These are phyloP conservation scores for Crithidia expoeki DNA, from an alignment of 208 protist species.

Conservation along the genomic window DNA sequence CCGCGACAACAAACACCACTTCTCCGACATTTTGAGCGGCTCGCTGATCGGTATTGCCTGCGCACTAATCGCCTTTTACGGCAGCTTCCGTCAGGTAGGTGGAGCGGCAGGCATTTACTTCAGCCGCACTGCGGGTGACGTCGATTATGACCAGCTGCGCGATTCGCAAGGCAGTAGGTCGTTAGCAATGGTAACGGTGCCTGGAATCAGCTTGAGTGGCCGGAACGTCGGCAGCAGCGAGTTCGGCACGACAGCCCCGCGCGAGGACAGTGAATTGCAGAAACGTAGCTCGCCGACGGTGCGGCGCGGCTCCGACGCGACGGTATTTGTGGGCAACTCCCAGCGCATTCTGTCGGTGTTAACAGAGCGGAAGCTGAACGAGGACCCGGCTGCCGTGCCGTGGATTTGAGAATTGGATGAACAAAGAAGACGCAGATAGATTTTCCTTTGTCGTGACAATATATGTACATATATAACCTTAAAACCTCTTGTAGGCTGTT, in stretches of 20 bases:
- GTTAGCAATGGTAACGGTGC: neutral
- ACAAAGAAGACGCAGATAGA: neutral
- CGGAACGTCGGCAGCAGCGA: neutral
- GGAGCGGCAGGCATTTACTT: slow-evolving; percentile 44
- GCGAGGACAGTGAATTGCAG: slow-evolving; percentile 5
- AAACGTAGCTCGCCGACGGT: slow-evolving; percentile 3
- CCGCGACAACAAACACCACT: slow-evolving; percentile 87
- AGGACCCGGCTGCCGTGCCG: slow-evolving; percentile 39
- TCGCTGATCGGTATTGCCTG: slow-evolving; percentile 61
- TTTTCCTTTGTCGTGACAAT: neutral
- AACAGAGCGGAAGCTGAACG: slow-evolving; percentile 48
- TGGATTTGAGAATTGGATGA: slow-evolving; percentile 37
- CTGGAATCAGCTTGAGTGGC: neutral
- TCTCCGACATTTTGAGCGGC: slow-evolving; percentile 82
- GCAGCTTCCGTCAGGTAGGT: slow-evolving; percentile 45
- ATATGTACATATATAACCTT: slow-evolving; percentile 25
- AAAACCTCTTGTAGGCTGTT: too few species aligned
- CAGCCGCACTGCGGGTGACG: slow-evolving; percentile 35
- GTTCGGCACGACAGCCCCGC: neutral
- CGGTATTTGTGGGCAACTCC: slow-evolving; percentile 10
- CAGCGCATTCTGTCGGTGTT: slow-evolving; percentile 6
- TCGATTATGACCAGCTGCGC: slow-evolving; percentile 40
- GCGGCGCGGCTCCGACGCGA: slow-evolving; percentile 5
- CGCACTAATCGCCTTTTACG: slow-evolving; percentile 48
- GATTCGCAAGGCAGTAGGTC: neutral